phyloP scores from a whole-genome alignment of 352 stramenopile genomes.

The Phytophthora idaei region DNA sequence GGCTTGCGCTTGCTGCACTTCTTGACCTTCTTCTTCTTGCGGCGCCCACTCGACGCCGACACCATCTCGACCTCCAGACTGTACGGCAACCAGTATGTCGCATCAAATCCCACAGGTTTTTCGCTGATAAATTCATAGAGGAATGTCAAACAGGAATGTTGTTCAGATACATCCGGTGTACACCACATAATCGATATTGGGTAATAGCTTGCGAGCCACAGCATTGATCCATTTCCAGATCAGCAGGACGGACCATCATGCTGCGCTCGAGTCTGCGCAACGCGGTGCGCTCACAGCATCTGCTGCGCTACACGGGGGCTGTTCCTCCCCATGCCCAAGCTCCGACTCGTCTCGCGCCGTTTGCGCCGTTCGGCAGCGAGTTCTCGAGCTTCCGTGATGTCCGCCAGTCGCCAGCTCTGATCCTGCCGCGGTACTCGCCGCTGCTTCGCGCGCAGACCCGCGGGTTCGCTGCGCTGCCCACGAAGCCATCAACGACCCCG shows the following conservation, averaged over 20 bases:
- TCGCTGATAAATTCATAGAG: background rate
- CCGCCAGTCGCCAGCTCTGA: conserved; percentile 15
- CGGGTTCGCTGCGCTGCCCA: conserved; percentile 54
- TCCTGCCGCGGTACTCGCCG: conserved; percentile 28
- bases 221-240: conserved; percentile 26
- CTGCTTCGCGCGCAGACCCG: conserved; percentile 36
- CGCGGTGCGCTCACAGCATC: conserved; percentile 39
- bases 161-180: background rate
- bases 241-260: conserved; percentile 40
- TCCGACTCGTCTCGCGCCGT: conserved; percentile 10
- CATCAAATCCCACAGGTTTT: conserved; percentile 16
- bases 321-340: conserved; percentile 16
- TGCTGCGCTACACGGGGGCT: conserved; percentile 29
- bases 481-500: conserved; percentile 26
- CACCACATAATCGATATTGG: conserved; percentile 17
- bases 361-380: conserved; percentile 14
- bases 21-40: conserved; percentile 79
- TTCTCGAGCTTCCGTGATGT: conserved; percentile 21
- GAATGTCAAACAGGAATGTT: conserved; percentile 25
- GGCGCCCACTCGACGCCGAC: conserved; percentile 50
- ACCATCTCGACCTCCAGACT: conserved; percentile 45
- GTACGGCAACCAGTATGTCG: conserved; percentile 4
- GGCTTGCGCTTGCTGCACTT: conserved; percentile 77
- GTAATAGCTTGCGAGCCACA: conserved; percentile 28
- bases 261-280: conserved; percentile 52